Conservation (phyloP, 768 basidiomycete species). For the Collybia sp. region DNA sequence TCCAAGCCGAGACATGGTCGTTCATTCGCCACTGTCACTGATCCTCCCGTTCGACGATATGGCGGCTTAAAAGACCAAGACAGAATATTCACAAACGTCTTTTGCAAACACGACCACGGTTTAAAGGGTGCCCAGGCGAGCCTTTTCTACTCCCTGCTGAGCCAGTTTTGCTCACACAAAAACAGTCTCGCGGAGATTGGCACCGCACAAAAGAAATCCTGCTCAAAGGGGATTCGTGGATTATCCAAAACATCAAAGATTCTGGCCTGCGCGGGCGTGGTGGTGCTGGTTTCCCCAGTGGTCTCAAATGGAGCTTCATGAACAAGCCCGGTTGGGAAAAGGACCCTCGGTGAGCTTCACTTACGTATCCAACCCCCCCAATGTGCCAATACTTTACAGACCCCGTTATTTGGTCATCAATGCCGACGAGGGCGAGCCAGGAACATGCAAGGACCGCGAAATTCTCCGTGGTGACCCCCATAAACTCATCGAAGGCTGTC, state of each 20-base stretch:
- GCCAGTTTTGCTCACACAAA: neutral
- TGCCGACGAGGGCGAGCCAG: conserved; percentile 97
- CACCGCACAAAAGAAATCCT: conserved; percentile 96
- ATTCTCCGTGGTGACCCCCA: conserved; percentile 97
- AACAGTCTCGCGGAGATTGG: conserved; percentile 92
- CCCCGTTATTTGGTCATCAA: conserved; percentile 97
- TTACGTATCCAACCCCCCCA: neutral
- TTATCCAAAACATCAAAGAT: conserved; percentile 94
- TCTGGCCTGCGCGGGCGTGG: conserved; percentile 94
- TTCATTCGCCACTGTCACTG: conserved; percentile 69
- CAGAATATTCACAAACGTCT: conserved; percentile 90
- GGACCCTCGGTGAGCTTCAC: conserved; percentile 64
- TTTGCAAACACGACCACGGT: conserved; percentile 84
- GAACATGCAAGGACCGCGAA: conserved; percentile 98
- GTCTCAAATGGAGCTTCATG: conserved; percentile 98
- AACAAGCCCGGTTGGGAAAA: conserved; percentile 99
- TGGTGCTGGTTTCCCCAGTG: conserved; percentile 95
- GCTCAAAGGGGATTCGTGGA: conserved; percentile 94
- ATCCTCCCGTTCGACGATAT: conserved; percentile 86
- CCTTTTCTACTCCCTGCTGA: conserved; percentile 2
- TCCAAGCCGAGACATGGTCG: conserved; percentile 32
- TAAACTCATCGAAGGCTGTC: conserved; percentile 96
- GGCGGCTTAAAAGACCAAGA: conserved; percentile 95
- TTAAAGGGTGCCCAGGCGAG: conserved; percentile 88
- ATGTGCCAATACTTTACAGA: conserved; percentile 28